Conservation (phyloP, 2,329 filamentous ascomycete genomes). For the Clonostachys sp. region DNA sequence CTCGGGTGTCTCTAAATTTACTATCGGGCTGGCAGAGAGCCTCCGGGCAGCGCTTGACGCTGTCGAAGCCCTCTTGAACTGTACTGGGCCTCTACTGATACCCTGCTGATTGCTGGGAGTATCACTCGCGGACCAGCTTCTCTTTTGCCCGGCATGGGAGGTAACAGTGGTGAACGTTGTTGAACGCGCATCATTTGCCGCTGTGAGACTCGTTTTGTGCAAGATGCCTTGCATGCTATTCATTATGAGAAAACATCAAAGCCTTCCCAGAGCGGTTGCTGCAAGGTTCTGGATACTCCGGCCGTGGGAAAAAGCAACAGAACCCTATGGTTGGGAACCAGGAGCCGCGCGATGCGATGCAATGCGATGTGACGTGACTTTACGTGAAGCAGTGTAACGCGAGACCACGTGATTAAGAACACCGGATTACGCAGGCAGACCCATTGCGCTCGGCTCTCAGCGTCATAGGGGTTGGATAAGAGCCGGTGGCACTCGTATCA, state of each 20-base stretch:
- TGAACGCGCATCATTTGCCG: conserved; percentile 27
- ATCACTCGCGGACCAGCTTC: conserved; percentile 20
- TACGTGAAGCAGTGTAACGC: background rate
- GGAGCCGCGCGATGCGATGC: background rate
- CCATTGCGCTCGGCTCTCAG: no score
- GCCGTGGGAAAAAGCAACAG: no score
- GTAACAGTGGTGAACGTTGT: conserved; percentile 27
- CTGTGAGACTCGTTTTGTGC: conserved; percentile 47
- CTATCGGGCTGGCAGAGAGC: conserved; percentile 40
- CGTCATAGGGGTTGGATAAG: no score
- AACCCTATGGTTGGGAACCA: no score
- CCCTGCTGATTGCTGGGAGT: conserved; percentile 4
- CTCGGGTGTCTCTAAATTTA: conserved; percentile 15
- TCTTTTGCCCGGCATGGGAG: conserved; percentile 44
- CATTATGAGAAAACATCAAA: conserved; percentile 16
- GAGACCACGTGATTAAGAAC: no score
- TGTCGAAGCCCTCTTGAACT: conserved; percentile 25
- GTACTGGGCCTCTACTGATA: conserved; percentile 8
- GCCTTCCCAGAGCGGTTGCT: no score
- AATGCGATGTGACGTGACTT: background rate
- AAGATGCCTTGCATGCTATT: conserved; percentile 32
- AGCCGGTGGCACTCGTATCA: no score
- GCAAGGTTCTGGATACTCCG: no score
- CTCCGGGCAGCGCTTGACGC: conserved; percentile 19
- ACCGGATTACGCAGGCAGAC: no score